Evolutionary conservation across 352 stramenopile genomes (phyloP).

Genomic region (Halophytophthora polymorphica): DNA sequence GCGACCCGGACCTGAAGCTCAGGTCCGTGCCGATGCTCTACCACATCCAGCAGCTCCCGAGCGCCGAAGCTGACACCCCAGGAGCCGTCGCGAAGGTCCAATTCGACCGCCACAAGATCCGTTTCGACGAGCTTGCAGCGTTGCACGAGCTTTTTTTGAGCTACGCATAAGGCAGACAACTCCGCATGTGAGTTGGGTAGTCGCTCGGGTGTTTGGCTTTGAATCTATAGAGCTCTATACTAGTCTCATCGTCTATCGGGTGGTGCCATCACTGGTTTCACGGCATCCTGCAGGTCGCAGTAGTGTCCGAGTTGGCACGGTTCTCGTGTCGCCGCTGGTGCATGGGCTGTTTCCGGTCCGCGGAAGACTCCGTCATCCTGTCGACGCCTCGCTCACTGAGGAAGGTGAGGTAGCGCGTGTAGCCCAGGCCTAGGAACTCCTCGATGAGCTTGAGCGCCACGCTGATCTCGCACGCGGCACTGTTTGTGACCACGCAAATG

Average conservation of each 20-base stretch:
- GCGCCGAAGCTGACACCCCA: slow-evolving; percentile 13
- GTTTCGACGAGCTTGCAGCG: slow-evolving; percentile 44
- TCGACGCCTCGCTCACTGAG: slow-evolving; percentile 59
- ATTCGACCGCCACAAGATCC: slow-evolving; percentile 43
- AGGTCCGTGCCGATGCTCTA: slow-evolving; percentile 58
- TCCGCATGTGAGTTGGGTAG: too few species aligned
- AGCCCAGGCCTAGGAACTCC: slow-evolving; percentile 69
- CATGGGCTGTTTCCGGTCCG: slow-evolving; percentile 13
- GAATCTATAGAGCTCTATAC: too few species aligned
- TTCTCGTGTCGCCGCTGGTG: slow-evolving; percentile 12
- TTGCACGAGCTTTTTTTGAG: slow-evolving; percentile 38
- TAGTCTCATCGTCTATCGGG: too few species aligned
- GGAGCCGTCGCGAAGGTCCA: slow-evolving; percentile 19
- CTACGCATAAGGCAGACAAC: slow-evolving; percentile 14
- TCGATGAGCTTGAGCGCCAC: slow-evolving; percentile 53
- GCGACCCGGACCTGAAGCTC: slow-evolving; percentile 46
- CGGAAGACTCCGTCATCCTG: slow-evolving; percentile 5
- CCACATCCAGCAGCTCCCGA: slow-evolving; percentile 17
- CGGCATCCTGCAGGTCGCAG: too few species aligned
- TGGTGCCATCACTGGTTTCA: too few species aligned
- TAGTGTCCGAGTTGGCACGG: slow-evolving; percentile 11
- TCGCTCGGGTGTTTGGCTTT: too few species aligned
- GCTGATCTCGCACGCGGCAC: slow-evolving; percentile 48
- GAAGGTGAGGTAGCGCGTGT: slow-evolving; percentile 61
- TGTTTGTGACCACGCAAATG: slow-evolving; percentile 42